These are phyloP conservation scores for Venturia effusa DNA, from an alignment of 2,329 filamentous ascomycete genomes.

Conservation along the genomic window DNA sequence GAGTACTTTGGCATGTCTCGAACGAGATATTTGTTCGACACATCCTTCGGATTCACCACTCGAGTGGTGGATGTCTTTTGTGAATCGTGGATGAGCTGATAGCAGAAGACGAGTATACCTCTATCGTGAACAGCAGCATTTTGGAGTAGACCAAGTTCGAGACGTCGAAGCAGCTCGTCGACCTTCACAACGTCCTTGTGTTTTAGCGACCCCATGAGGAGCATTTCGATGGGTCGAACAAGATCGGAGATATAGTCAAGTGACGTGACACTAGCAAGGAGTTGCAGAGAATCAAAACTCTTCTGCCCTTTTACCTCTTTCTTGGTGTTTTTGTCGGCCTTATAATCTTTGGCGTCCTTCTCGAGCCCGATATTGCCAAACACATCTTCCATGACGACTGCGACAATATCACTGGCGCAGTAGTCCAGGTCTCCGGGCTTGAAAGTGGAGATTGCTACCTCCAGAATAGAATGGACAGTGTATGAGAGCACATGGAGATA, in stretches of 20 bases:
- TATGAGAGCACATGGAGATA: slow-evolving; percentile 93
- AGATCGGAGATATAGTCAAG: slow-evolving; percentile 63
- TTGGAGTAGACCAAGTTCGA: slow-evolving; percentile 70
- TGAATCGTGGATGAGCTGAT: slow-evolving; percentile 81
- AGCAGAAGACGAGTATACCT: slow-evolving; percentile 87
- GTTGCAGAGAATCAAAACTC: slow-evolving; percentile 94
- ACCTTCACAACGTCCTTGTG: slow-evolving; percentile 78
- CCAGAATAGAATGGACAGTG: slow-evolving; percentile 83
- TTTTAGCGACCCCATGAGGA: slow-evolving; percentile 77
- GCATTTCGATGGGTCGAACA: slow-evolving; percentile 63
- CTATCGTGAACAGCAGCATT: slow-evolving; percentile 70
- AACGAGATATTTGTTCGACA: not conserved
- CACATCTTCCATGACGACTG: slow-evolving; percentile 92
- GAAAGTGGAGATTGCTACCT: slow-evolving; percentile 52
- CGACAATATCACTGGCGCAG: slow-evolving; percentile 66
- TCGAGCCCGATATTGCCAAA: slow-evolving; percentile 89
- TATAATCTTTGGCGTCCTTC: slow-evolving; percentile 93
- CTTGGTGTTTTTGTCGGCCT: slow-evolving; percentile 58
- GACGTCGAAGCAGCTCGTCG: slow-evolving; percentile 74
- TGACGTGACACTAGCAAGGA: slow-evolving; percentile 74
- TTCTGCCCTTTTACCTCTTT: slow-evolving; percentile 98
- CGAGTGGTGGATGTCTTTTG: slow-evolving; percentile 44
- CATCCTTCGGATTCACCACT: not conserved
- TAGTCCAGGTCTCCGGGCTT: slow-evolving; percentile 81
- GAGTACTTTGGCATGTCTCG: not conserved